Evolutionary conservation across 768 basidiomycete species (phyloP), one percentile per base, ranked within the genome.

Genomic region (Auricularia sp.): DNA sequence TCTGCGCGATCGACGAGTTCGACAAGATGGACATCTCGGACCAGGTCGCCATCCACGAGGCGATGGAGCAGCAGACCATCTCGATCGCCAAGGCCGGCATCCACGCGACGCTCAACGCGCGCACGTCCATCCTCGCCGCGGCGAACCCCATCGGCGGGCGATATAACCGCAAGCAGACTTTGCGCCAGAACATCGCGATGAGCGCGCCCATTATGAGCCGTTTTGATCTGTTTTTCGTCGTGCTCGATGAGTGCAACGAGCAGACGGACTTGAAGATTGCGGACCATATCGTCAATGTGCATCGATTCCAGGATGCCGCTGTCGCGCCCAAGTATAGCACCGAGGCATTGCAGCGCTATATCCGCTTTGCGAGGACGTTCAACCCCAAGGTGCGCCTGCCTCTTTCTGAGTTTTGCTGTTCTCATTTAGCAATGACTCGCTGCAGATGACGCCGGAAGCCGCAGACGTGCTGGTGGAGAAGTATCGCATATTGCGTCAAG

Each of bases 21-120:
- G 97, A 99, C 83, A 99, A 99, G 77, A 99, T 99, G 97, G 96
- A 98, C 74, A 87, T 98, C 62, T 87, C 91, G 0, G 97, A 98
- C 74, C 97, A 98, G 74, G 93, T 98, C 53, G 97, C 97, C 42
- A 98, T 99, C 70, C 97, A 99, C 81, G 96, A 98, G 81, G 96
- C 96, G 7, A 98, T 98, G 96, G 96, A 98, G 86, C 96, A 98
- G 77, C 95, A 98, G 77, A 98, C 96, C 1, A 98, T 98, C 70
- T 97, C 94, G 35, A 98, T 98, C 67, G 97, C 97, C 51, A 99
- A 99, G 74, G 97, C 97, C 2, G 97, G 97, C 64, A 99, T 99
- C 68, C 96, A 98, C 70, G 96, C 97, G 0, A 99, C 97, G 0
- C 82, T 99, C 63, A 99, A 99, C 70, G 97, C 97, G 1, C 87